phyloP scores from a whole-genome alignment of 106 monocot species.

The Acorus calamus region DNA sequence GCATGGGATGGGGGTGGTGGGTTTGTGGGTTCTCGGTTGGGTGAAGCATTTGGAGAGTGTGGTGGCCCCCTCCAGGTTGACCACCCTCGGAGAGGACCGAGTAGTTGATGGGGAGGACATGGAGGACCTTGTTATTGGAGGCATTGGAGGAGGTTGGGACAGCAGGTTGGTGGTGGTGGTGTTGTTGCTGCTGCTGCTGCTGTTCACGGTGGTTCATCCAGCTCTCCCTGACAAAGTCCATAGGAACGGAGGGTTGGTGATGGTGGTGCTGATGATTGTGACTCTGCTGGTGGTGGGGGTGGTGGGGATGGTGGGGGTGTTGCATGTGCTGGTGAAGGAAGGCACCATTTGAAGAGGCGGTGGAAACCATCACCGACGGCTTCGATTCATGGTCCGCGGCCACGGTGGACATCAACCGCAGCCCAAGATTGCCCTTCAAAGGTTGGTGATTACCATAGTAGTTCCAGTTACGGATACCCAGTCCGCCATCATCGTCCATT shows the following conservation, averaged over 20 bases:
- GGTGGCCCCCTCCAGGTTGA: neutral
- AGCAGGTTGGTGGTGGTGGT: slow-evolving; percentile 5
- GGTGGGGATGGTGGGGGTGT: no score
- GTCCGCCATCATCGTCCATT: slow-evolving; percentile 66
- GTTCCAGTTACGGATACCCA: slow-evolving; percentile 52
- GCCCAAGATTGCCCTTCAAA: slow-evolving; percentile 42
- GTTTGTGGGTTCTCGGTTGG: slow-evolving; percentile 3
- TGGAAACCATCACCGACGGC: neutral
- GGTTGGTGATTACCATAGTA: slow-evolving; percentile 33
- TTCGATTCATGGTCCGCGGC: slow-evolving; percentile 44
- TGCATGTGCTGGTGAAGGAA: slow-evolving; percentile 5
- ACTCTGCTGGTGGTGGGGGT: neutral
- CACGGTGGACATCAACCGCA: slow-evolving; percentile 69
- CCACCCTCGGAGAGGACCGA: no score
- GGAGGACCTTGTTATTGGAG: no score
- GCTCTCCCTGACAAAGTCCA: slow-evolving; percentile 28
- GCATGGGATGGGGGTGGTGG: neutral
- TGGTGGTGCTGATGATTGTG: slow-evolving; percentile 19
- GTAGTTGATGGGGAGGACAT: no score
- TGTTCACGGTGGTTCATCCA: slow-evolving; percentile 30
- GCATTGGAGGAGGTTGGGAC: slow-evolving; percentile 7
- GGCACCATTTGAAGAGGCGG: slow-evolving; percentile 18
- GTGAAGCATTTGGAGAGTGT: slow-evolving; percentile 40
- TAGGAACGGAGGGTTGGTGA: slow-evolving; percentile 16
- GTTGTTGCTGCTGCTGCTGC: no score